phyloP scores from a whole-genome alignment of 768 basidiomycete species.

The Tricholoma sp. region DNA sequence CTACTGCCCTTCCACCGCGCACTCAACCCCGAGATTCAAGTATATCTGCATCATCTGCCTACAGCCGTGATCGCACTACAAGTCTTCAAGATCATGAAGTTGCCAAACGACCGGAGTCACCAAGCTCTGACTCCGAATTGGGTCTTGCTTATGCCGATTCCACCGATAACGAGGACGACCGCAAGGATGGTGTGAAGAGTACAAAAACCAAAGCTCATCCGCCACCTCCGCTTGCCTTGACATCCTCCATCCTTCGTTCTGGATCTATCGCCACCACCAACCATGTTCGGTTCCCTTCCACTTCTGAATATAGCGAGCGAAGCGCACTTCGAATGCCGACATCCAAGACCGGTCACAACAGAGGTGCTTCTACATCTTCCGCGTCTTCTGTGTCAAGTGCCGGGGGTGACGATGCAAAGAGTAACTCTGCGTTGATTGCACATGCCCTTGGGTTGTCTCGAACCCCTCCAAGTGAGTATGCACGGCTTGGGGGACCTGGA shows the following conservation, averaged over 20 bases:
- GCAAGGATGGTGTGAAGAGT: conserved; percentile 16
- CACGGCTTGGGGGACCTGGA: conserved; percentile 35
- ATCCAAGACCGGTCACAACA: conserved; percentile 1
- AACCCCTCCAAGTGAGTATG: conserved; percentile 34
- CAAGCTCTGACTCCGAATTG: conserved; percentile 38
- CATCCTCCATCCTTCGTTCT: conserved; percentile 21
- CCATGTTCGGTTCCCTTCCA: conserved; percentile 18
- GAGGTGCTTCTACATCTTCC: conserved; percentile 9
- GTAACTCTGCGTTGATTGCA: conserved; percentile 34
- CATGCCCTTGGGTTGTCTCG: conserved; percentile 40
- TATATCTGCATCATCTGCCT: conserved; percentile 9
- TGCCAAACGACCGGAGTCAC: conserved; percentile 11
- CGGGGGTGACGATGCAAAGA: conserved; percentile 15
- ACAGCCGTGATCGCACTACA: conserved; percentile 5
- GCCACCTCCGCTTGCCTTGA: conserved; percentile 19
- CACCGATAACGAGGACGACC: conserved; percentile 37
- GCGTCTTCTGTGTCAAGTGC: conserved; percentile 1
- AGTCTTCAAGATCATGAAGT: conserved; percentile 6
- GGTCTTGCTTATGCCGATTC: conserved; percentile 46
- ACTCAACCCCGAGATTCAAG: conserved; percentile 3
- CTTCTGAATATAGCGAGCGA: conserved; percentile 8
- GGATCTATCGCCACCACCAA: conserved; percentile 16
- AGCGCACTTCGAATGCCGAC: conserved; percentile 3
- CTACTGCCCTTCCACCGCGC: conserved; percentile 9
- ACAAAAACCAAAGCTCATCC: conserved; percentile 18